phyloP scores from a whole-genome alignment of 192 early-diverging fungal genomes.

The Podila epigama region DNA sequence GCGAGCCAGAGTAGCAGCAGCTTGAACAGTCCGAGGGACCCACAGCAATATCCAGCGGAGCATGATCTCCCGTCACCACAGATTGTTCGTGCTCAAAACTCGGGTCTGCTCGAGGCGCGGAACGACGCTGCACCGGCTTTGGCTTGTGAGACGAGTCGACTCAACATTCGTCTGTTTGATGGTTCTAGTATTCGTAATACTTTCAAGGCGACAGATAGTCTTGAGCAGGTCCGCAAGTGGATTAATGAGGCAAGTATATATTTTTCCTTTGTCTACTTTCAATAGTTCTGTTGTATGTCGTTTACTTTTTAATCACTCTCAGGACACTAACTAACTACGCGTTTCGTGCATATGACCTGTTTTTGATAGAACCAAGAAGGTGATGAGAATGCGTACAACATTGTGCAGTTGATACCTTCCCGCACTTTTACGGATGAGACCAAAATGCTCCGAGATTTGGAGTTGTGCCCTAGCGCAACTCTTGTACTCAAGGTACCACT shows the following conservation, averaged over 20 bases:
- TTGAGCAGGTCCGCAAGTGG: conserved; percentile 32
- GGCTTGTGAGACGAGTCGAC: conserved; percentile 31
- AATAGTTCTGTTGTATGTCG: too few relatives aligned
- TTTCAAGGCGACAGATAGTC: conserved; percentile 43
- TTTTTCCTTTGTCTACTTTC: too few relatives aligned
- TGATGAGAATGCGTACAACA: conserved; percentile 29
- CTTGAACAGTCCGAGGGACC: not conserved
- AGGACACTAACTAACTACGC: too few relatives aligned
- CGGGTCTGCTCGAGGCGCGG: conserved; percentile 14
- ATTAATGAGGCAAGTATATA: conserved; percentile 22
- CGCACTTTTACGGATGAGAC: conserved; percentile 45
- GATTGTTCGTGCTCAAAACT: conserved; percentile 18
- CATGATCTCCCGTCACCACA: not conserved
- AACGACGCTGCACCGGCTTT: conserved; percentile 36
- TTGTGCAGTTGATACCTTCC: conserved; percentile 33
- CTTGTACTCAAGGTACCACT: conserved; percentile 45
- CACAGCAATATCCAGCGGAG: too few relatives aligned
- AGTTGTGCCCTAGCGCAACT: conserved; percentile 44
- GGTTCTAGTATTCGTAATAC: conserved; percentile 43
- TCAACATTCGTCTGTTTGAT: conserved; percentile 42
- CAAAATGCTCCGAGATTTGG: conserved; percentile 44
- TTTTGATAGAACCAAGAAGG: conserved; percentile 15
- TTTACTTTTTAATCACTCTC: too few relatives aligned
- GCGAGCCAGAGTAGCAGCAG: not conserved
- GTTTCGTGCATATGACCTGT: too few relatives aligned